phyloP scores from a whole-genome alignment of 352 stramenopile species.

The Pythium vanterpoolii region DNA sequence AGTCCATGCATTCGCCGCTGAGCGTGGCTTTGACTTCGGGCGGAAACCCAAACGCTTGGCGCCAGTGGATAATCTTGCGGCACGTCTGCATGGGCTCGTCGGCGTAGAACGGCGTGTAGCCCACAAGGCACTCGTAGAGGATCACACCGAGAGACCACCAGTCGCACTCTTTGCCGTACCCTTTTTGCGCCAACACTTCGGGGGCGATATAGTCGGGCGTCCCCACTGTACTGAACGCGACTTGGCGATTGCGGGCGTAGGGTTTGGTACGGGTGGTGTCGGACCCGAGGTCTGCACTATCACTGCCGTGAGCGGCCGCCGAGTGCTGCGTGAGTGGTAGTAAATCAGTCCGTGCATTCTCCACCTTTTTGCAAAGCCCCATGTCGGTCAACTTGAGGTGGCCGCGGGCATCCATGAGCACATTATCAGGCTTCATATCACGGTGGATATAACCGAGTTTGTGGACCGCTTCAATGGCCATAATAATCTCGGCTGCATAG shows the following conservation, averaged over 20 bases:
- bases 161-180: slow-evolving; percentile 92
- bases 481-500: slow-evolving; percentile 98
- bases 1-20: slow-evolving; percentile 88
- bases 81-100: slow-evolving; percentile 97
- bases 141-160: slow-evolving; percentile 99
- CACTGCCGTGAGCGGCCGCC: slow-evolving; percentile 25
- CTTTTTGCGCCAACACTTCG: slow-evolving; percentile 95
- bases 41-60: slow-evolving; percentile 82
- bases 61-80: slow-evolving; percentile 92
- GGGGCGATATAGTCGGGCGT: slow-evolving; percentile 99
- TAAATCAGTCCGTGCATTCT: slow-evolving; percentile 80
- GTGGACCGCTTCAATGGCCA: slow-evolving; percentile 98
- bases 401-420: slow-evolving; percentile 96
- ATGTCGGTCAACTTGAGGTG: slow-evolving; percentile 99
- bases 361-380: slow-evolving; percentile 96
- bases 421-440: slow-evolving; percentile 98
- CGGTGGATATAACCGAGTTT: slow-evolving; percentile 98
- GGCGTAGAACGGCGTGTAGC: slow-evolving; percentile 99
- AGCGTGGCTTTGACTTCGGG: slow-evolving; percentile 53
- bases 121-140: slow-evolving; percentile 99
- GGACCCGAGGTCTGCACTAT: slow-evolving; percentile 20
- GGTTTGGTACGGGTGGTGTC: slow-evolving; percentile 53
- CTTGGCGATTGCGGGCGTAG: slow-evolving; percentile 75
- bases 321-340: slow-evolving; percentile 78
- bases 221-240: slow-evolving; percentile 98